Percentiles rank a stretch among this genome's conserved stretches.
Conservation (phyloP, 768 basidiomycete genomes). For the Nidularia pulvinata region DNA sequence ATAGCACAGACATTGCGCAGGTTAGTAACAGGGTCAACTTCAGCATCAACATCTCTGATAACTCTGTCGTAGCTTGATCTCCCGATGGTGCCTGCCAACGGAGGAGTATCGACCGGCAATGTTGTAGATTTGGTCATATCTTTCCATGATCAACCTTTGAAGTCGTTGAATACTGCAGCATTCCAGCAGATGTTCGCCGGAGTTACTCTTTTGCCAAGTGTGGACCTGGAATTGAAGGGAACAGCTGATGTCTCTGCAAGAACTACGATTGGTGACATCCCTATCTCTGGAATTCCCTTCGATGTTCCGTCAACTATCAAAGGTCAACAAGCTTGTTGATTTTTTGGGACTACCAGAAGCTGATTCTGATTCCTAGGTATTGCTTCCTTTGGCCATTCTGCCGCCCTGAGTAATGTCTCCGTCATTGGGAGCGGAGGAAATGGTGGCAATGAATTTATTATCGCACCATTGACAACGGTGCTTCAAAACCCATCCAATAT, state of each 20-base stretch:
- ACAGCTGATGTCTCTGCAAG: constrained; percentile 56
- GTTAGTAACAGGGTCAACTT: constrained; percentile 25
- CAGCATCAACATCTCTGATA: neutral
- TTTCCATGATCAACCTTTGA: constrained; percentile 56
- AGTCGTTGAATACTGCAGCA: constrained; percentile 50
- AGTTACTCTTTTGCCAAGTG: constrained; percentile 47
- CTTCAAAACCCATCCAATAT: constrained; percentile 71
- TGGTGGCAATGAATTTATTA: constrained; percentile 59
- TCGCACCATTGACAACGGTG: constrained; percentile 53
- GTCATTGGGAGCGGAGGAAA: constrained; percentile 66
- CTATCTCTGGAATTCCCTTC: constrained; percentile 65
- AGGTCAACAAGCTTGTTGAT: no score
- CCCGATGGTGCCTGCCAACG: constrained; percentile 44
- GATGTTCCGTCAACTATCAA: constrained; percentile 54
- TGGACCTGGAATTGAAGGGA: constrained; percentile 52
- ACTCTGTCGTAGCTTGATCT: constrained; percentile 40
- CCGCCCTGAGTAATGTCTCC: constrained; percentile 51
- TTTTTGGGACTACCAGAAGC: no score
- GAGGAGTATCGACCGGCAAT: constrained; percentile 73
- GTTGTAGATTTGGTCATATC: constrained; percentile 55
- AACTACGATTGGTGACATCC: constrained; percentile 65
- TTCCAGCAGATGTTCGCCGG: constrained; percentile 59
- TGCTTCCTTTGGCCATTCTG: constrained; percentile 53
- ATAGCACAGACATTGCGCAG: constrained; percentile 50
- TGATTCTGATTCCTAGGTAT: constrained; percentile 39